Evolutionary conservation across 2,329 filamentous ascomycete genomes (phyloP), one percentile per base, ranked within the genome.

Genomic region (Fusarium sp.): DNA sequence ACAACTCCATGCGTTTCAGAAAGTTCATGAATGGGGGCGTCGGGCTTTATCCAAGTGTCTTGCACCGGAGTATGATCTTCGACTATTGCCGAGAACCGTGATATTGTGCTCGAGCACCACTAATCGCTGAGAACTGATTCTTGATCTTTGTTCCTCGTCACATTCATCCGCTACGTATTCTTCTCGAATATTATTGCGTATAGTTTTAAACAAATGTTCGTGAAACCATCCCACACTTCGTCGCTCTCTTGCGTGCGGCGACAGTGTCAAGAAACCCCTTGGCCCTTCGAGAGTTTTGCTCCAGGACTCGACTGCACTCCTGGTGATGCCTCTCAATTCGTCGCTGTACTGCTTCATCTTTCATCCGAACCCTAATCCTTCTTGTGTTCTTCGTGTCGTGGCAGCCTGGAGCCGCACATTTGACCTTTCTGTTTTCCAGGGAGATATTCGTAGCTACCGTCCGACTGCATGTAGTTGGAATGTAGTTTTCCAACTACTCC

Each of bases 131-230:
- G 22, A 20, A 35, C 22, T 22, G 13, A 8, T 22, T 22, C 18
- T 28, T 26, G 17, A 22, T 38, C 33, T 20, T 26, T 11, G 0
- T 6, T 8, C 13, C 10, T 11, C 18, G 7, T 54, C 6, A 11
- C 7, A 3, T 13, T 8, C 13, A 22, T 13, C 5, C 3, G 13
- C 7, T 9, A 8, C 6, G 8, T 6, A 8, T 7, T 15, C 13
- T 15, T 24, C 17, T 15, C 6, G 1, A 8, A 36, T 4, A 11
- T 8, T 5, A 7, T 7, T 26, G 12, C 18, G 6, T 22, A 24
- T 2, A 3, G 5, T 3, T 8, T 6, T 26, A 4, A 12, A 52
- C 3, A 52, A 24, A 9, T 51, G 11, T 24, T 7, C 15, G 12
- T 11, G 15, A 24, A 18, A 14, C 22, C 48, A 36, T 22, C n/a